Base-by-base conservation (phyloP, 495 filamentous ascomycete genomes). In the Trichocladium uniseriatum region DNA sequence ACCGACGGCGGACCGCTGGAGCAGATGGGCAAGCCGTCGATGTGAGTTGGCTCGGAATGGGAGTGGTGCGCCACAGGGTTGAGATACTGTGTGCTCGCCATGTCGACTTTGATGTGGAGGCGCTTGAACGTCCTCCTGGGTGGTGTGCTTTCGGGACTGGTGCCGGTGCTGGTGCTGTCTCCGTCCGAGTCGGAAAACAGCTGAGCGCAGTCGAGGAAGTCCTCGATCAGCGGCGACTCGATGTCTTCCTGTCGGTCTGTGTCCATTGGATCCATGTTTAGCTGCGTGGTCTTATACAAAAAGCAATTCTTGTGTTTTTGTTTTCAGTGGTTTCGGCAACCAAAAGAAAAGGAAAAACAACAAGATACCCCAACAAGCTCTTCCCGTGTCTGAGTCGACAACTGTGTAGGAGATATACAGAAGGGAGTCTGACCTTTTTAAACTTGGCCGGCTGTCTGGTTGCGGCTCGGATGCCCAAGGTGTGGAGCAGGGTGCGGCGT, bases 81-180 rank as follows among this genome's bases (percentile, higher is more conserved):
- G 37, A 65, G 58, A 45, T 64, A 67, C 27, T 61, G 62, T 28
- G 51, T 15, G 44, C 39, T 54, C 39, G 58, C 39, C 60, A 67
- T 67, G 52, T 62, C 60, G 57, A 60, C 38, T 50, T 57, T 45
- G 41, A 59, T 56, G 35, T 48, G 53, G 6, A 61, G 44, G 19
- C 48, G 55, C 37, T 48, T 44, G 36, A 54, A 37, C 16, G 53
- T 10, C 24, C 20, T 53, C 34, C 36, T 41, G 19, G 59, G 53
- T 24, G 55, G 46, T 10, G 45, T 43, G 36, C 37, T 48, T 43
- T 18, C 28, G 44, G 53, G 40, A n/a, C 34, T 45, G 34, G 35
- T 43, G 42, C 28, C 36, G 36, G 24, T 45, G 35, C 40, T 48
- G 34, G 38, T 32, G 35, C 13, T 54, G 34, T 54, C 51, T 47